Percentiles rank a stretch among this genome's conserved stretches.
These are phyloP conservation scores for Xylaria polymorpha DNA, from an alignment of 2,329 filamentous ascomycete genomes.

Conservation along the genomic window DNA sequence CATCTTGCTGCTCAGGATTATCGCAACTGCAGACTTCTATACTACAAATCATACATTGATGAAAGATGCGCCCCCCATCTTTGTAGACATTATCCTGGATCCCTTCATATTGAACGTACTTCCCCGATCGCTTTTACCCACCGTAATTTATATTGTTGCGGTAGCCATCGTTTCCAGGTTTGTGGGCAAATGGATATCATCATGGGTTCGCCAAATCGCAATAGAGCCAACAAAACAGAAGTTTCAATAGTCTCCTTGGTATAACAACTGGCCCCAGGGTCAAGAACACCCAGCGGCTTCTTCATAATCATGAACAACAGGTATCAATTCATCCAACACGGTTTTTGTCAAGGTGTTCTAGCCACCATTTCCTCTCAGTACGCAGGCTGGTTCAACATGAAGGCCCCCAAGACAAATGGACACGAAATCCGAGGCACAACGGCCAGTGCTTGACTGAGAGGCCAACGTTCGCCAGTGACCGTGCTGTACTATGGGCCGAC, in stretches of 20 bases:
- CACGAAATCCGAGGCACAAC: conserved; percentile 1
- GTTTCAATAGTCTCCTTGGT: conserved; percentile 50
- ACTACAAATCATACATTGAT: conserved; percentile 80
- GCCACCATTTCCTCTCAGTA: conserved; percentile 9
- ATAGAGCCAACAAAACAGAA: conserved; percentile 50
- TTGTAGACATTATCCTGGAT: conserved; percentile 86
- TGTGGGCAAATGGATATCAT: conserved; percentile 54
- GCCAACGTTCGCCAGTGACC: not conserved
- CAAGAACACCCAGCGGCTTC: conserved; percentile 36
- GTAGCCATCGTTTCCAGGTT: conserved; percentile 66
- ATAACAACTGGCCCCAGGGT: conserved; percentile 41
- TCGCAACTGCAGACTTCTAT: conserved; percentile 86
- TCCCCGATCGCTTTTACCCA: conserved; percentile 80
- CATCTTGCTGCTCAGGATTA: conserved; percentile 77
- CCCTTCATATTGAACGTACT: conserved; percentile 84
- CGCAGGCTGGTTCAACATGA: conserved; percentile 13
- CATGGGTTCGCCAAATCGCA: conserved; percentile 49
- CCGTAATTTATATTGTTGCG: conserved; percentile 72
- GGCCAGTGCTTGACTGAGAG: conserved; percentile 1
- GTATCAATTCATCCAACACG: conserved; percentile 35
- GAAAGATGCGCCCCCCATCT: conserved; percentile 76
- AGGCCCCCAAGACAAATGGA: conserved; percentile 3
- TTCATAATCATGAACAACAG: conserved; percentile 42
- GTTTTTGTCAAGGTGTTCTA: conserved; percentile 20
- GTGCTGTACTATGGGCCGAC: conserved; percentile 1